Conservation (phyloP, 2,329 filamentous ascomycete genomes). For the Alternaria conjuncta region DNA sequence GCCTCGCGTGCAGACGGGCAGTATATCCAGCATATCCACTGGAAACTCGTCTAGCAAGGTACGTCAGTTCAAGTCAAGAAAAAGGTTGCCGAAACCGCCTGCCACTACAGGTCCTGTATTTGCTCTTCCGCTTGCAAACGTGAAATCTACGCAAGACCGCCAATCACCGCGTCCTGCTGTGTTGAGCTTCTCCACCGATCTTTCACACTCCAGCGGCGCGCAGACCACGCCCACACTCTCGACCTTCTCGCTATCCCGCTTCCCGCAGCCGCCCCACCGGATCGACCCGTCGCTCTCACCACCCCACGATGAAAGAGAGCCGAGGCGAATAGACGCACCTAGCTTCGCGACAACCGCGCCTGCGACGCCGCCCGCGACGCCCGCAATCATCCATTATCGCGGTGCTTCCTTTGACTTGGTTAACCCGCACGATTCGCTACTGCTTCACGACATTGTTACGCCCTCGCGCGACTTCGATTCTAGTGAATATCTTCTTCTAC, state of each 20-base stretch:
- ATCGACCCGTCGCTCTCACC: slow-evolving; percentile 29
- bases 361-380: slow-evolving; percentile 46
- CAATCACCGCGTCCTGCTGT: slow-evolving; percentile 26
- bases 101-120: slow-evolving; percentile 17
- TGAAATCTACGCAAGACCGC: slow-evolving; percentile 21
- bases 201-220: slow-evolving; percentile 22
- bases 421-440: slow-evolving; percentile 47
- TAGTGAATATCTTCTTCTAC: slow-evolving; percentile 38
- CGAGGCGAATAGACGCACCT: slow-evolving; percentile 25
- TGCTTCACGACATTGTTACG: slow-evolving; percentile 46
- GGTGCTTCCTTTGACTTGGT: slow-evolving; percentile 50
- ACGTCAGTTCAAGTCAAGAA: slow-evolving; percentile 43
- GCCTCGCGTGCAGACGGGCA: slow-evolving; percentile 25
- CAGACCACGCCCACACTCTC: slow-evolving; percentile 25
- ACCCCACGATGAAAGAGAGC: slow-evolving; percentile 27
- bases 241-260: slow-evolving; percentile 44
- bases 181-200: slow-evolving; percentile 30
- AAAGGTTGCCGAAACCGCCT: slow-evolving; percentile 43
- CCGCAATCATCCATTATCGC: slow-evolving; percentile 48
- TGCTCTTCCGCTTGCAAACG: slow-evolving; percentile 21
- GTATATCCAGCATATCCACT: slow-evolving; percentile 22
- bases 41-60: slow-evolving; percentile 25
- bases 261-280: slow-evolving; percentile 41
- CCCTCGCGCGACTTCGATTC: slow-evolving; percentile 46
- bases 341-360: slow-evolving; percentile 37